Evolutionary conservation across 257 asterid species (phyloP), one percentile per base, ranked within the genome.

Genomic region (Agastache rugosa): DNA sequence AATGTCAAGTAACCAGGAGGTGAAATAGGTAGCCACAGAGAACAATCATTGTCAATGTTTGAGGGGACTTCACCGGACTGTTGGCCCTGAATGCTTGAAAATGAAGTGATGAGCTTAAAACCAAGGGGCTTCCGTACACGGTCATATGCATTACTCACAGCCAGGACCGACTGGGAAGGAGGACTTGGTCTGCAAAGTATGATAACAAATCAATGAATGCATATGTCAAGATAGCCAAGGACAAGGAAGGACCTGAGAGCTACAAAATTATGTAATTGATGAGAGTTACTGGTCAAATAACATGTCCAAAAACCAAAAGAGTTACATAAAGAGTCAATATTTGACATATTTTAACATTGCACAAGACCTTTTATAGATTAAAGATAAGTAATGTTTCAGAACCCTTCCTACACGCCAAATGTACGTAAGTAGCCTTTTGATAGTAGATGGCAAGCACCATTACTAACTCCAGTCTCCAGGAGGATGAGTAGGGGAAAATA

Each of bases 91-190:
- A 83, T 75, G 72, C 84, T 79, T 47, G 96, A 88, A 82, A 92
- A 88, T 14, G 74, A 65, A 45, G 97, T 92, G 70, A 94, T 83
- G 63, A 89, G 86, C 90, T 85, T 81, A 85, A 87, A 94, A 51
- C 93, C 96, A 79, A 89, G 85, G 71, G 99, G 98, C 83, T 89
- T 94, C 76, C 92, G 83, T 37, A 87, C 99, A 63, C 99, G 97
- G 48, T 97, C 99, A 80, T 94, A 94, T 67, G 87, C 78, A 82
- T 78, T 89, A 80, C 87, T 89, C 79, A 94, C 97, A 75, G 99
- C 93, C 78, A 94, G 75, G 51, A 92, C 99, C 31, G 97, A 86
- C 83, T 94, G 99, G 63, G 98, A 90, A 67, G 99, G 99, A 78
- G 99, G 98, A 83, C 81, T 92, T 78, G 99, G 96, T 91, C 99